Base-by-base conservation (phyloP, 1,284 basidiomycete species). In the Leccinum variabile region DNA sequence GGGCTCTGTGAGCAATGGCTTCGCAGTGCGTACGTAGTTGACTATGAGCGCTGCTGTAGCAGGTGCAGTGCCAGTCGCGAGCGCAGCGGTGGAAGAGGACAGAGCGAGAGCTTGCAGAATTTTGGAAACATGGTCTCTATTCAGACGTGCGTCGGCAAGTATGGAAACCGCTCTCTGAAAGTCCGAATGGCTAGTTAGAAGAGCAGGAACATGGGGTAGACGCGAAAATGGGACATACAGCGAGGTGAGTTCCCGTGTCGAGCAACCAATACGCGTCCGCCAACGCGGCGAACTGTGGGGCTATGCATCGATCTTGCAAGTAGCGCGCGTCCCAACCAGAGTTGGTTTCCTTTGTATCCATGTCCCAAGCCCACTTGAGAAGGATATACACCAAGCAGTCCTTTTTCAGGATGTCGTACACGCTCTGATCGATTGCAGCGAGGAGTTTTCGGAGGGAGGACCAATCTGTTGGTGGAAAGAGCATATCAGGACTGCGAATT, bases 261-360 rank as follows among this genome's bases (percentile, higher is more conserved):
- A 93, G 75, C 69, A 84, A 77, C 89, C 90, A 93, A 77, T 92
- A 93, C 69, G 90, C 91, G 75, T 91, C 88, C 25, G 88, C 83
- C 54, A 92, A 79, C 9, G 82, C 79, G 14, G 82, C 79, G 68
- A 91, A 92, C 68, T 91, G 90, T 2, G 89, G 87, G 7, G 88
- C 85, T 63, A 92, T 87, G 66, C 81, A 84, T 44, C 81, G 78
- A 44, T 84, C 81, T 50, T 80, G 74, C 59, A 78, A 77, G 69
- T 87, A 92, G 32, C 73, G 75, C 30, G 75, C 77, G 18, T 71
- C 67, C 72, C 69, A 73, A 16, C 69, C 63, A 13, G 69, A 14
- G 52, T 71, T 73, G 16, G 50, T 35, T 69, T 88, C 88, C 46
- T 85, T 77, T 2, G 83, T 82, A 69, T 91, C 89, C 4, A 82